phyloP scores from a whole-genome alignment of 176 grass and related monocot species.

The Aegilops tauschii region DNA sequence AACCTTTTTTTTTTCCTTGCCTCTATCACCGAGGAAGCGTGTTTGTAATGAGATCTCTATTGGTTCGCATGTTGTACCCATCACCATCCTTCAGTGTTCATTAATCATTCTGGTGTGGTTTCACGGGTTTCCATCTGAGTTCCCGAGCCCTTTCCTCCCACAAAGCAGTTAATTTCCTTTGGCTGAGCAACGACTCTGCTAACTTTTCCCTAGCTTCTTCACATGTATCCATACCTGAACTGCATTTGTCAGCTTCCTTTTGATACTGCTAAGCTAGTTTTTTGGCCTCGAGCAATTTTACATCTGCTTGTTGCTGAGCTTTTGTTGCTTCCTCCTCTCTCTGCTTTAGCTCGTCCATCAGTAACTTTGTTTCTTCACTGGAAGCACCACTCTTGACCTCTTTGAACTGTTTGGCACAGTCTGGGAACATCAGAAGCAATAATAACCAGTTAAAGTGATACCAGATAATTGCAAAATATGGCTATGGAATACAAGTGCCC shows the following conservation, averaged over 20 bases:
- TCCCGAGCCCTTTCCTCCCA: too few species aligned
- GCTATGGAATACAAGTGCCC: not conserved
- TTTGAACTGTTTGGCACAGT: slow-evolving; percentile 69
- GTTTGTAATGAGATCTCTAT: not conserved
- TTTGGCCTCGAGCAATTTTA: too few species aligned
- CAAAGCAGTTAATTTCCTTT: too few species aligned
- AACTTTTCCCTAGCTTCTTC: too few species aligned
- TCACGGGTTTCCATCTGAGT: too few species aligned
- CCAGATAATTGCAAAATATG: not conserved
- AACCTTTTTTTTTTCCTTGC: not conserved
- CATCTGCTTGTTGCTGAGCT: too few species aligned
- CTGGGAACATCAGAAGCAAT: slow-evolving; percentile 28
- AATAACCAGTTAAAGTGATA: not conserved
- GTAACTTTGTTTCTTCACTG: slow-evolving; percentile 74
- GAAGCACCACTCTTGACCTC: slow-evolving; percentile 32
- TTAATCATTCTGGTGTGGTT: slow-evolving; percentile 9
- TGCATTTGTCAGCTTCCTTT: too few species aligned
- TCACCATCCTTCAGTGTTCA: not conserved
- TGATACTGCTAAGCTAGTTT: too few species aligned
- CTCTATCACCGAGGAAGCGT: slow-evolving; percentile 1
- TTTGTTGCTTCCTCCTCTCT: slow-evolving; percentile 48
- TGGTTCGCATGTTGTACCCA: not conserved
- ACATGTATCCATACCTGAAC: too few species aligned
- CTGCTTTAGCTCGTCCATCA: slow-evolving; percentile 76
- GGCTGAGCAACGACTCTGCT: too few species aligned